Conservation (phyloP, 495 filamentous ascomycete species). For the Podospora pseudopauciseta region DNA sequence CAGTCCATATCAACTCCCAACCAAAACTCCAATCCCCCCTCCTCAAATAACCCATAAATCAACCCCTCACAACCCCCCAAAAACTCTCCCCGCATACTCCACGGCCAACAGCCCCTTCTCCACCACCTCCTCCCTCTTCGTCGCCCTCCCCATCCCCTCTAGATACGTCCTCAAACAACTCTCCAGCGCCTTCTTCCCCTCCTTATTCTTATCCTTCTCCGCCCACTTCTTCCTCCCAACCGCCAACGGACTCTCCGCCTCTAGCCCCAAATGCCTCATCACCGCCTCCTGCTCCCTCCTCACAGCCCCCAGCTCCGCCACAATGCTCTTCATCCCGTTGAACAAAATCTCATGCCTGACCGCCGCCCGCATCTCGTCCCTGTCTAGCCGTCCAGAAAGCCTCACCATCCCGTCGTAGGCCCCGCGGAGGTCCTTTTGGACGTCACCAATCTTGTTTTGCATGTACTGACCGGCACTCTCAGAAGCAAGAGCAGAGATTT, state of each 20-base stretch:
- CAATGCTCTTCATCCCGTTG: conserved; percentile 20
- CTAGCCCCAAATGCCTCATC: background rate
- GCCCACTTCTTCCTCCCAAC: background rate
- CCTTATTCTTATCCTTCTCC: background rate
- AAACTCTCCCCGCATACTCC: conserved; percentile 28
- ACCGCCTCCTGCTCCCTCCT: conserved; percentile 1
- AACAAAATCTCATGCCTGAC: conserved; percentile 26
- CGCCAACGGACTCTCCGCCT: background rate
- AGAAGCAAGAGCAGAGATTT: background rate
- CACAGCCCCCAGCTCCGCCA: conserved; percentile 9
- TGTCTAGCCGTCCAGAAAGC: conserved; percentile 13
- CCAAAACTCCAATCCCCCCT: background rate
- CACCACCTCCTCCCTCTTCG: conserved; percentile 14
- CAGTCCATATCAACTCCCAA: background rate
- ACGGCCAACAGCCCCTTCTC: conserved; percentile 20
- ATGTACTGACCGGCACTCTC: background rate
- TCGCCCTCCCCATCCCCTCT: conserved; percentile 21
- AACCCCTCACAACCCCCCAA: conserved; percentile 19
- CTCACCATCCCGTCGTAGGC: conserved; percentile 11
- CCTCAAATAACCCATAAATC: background rate
- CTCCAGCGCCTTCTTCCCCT: conserved; percentile 23
- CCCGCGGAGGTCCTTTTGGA: background rate
- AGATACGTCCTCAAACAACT: conserved; percentile 17
- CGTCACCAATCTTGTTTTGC: background rate
- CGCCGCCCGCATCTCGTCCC: conserved; percentile 15